Base-by-base conservation (phyloP, 78 protist species). In the Tieghemostelium lacteum region DNA sequence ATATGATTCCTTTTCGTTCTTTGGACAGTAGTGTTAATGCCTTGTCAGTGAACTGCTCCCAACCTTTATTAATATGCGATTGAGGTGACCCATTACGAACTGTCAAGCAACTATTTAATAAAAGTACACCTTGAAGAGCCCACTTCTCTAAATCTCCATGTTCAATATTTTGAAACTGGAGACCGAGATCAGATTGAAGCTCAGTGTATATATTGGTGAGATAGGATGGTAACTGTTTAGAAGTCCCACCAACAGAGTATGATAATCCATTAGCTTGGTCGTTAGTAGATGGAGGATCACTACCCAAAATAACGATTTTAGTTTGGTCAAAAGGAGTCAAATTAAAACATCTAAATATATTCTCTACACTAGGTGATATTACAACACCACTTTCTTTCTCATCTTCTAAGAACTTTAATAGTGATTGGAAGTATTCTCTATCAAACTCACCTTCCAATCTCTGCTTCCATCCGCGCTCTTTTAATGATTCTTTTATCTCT, bases 181-280 rank as follows among this genome's bases (percentile, higher is more conserved):
- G 85, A 16, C 65, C 65, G 12, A 67, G 3, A 60, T 96, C 96
- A 37, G 4, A 34, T 33, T 36, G 45, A 2, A 95, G 63, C 74
- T 97, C 98, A 12, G 66, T 83, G 63, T 50, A 96, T 5, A 97
- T 97, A 70, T 97, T 97, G 29, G 37, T 42, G 31, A 83, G 20
- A 17, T 61, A 36, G 1, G 83, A 58, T 8, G 83, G 83, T 16
- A 58, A 24, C 3, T 4, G 24, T 63, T 62, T 31, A 10, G 19
- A 7, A 1, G 49, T 3, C 4, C 34, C 61, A 8, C 19, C 55
- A 10, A 97, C 98, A 7, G 96, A 87, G 58, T 96, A 97, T 60
- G 94, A 70, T 3, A 97, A 78, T 2, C 98, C 98, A 52, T 97
- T 96, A 0, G 98, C 98, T 60, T 97, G 98, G 28, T 94, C 92